These are phyloP conservation scores for Meyerozyma athensensis DNA, from an alignment of 1,139 yeast species.

Conservation along the genomic window DNA sequence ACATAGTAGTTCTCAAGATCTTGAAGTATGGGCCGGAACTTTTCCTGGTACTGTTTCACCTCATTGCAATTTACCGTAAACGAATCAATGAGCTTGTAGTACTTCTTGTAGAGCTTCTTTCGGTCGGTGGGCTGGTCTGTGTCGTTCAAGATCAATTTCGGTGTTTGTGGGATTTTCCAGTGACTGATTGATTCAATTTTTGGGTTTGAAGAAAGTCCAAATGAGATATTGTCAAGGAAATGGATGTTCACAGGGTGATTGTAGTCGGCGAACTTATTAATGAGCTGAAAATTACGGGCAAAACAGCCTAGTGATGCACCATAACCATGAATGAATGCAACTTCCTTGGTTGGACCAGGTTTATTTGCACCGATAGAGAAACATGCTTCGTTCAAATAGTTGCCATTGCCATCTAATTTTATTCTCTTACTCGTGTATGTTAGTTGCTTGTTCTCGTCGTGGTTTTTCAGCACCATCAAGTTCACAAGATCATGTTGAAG, in stretches of 20 bases:
- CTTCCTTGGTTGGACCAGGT: constrained; percentile 22
- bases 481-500: constrained; percentile 35
- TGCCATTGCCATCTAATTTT: constrained; percentile 23
- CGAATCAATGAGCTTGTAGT: constrained; percentile 38
- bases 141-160: constrained; percentile 28
- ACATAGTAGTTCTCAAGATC: constrained; percentile 36
- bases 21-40: constrained; percentile 41
- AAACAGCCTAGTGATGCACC: constrained; percentile 88
- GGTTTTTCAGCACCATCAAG: constrained; percentile 27
- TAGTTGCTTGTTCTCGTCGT: constrained; percentile 21
- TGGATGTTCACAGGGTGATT: constrained; percentile 50
- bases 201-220: constrained; percentile 76
- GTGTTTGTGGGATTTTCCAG: constrained; percentile 24
- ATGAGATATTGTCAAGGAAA: constrained; percentile 79
- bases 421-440: constrained; percentile 18
- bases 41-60: constrained; percentile 25
- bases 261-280: constrained; percentile 35
- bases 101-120: constrained; percentile 32
- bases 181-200: constrained; percentile 20
- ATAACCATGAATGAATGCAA: constrained; percentile 84
- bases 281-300: constrained; percentile 63
- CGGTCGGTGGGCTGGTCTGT: constrained; percentile 23
- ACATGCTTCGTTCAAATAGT: constrained; percentile 31
- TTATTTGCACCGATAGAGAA: constrained; percentile 18
- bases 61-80: constrained; percentile 25